Percentiles rank a stretch among this genome's conserved stretches.
phyloP scores from a whole-genome alignment of 2,329 filamentous ascomycete genomes.

The Claviceps sp. region DNA sequence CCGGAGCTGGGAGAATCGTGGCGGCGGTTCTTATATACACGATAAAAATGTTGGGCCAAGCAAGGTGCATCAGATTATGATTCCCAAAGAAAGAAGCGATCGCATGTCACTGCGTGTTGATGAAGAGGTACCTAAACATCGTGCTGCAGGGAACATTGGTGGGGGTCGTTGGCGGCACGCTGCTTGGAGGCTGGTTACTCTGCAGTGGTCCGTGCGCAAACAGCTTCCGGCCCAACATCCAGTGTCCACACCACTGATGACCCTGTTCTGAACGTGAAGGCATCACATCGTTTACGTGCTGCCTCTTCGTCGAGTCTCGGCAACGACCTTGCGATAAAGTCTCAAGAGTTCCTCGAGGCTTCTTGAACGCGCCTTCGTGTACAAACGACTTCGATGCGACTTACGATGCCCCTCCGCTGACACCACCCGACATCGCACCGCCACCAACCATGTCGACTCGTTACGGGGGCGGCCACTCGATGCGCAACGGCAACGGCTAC shows the following conservation, averaged over 20 bases:
- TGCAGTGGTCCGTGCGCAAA: slow-evolving; percentile 1
- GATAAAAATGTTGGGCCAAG: not conserved
- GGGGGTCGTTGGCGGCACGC: not conserved
- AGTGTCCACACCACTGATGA: too few species aligned
- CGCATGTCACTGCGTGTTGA: too few species aligned
- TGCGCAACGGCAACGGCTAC: slow-evolving; percentile 27
- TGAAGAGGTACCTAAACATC: too few species aligned
- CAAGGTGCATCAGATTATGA: too few species aligned
- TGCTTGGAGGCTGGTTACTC: not conserved
- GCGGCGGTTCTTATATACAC: not conserved
- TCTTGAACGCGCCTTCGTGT: not conserved
- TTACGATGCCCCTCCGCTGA: slow-evolving; percentile 9
- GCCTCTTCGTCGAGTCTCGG: too few species aligned
- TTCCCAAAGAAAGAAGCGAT: too few species aligned
- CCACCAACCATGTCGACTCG: slow-evolving; percentile 34
- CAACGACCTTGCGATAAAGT: too few species aligned
- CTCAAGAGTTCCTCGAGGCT: too few species aligned
- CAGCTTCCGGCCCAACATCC: too few species aligned
- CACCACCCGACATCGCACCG: not conserved
- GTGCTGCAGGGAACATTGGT: too few species aligned
- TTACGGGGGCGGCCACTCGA: slow-evolving; percentile 27
- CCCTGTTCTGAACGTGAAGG: not conserved
- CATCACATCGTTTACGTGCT: not conserved
- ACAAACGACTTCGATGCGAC: not conserved
- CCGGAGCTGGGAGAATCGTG: not conserved